These are phyloP conservation scores for Rutstroemia sp. DNA, from an alignment of 2,329 filamentous ascomycete genomes.

Conservation along the genomic window DNA sequence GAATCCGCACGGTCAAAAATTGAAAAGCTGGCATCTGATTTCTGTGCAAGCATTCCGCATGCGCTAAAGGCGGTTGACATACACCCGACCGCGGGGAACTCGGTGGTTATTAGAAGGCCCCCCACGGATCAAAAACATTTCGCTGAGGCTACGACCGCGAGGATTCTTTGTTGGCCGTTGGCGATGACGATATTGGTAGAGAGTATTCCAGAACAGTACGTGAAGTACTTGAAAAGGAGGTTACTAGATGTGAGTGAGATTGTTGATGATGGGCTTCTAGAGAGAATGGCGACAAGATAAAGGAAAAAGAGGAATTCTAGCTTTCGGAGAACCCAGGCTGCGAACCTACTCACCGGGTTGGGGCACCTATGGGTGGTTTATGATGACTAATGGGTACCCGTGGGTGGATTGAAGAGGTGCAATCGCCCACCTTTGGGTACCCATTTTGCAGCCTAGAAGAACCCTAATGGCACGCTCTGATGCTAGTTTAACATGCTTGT, in stretches of 20 bases:
- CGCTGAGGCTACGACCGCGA: conserved; percentile 5
- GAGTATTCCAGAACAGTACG: conserved; percentile 1
- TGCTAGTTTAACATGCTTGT: too few species aligned
- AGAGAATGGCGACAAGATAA: conserved; percentile 21
- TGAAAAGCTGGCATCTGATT: conserved; percentile 3
- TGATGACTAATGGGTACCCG: too few species aligned
- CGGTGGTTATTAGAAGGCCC: neutral
- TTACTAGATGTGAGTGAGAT: conserved; percentile 12
- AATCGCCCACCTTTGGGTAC: too few species aligned
- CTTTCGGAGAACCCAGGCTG: too few species aligned
- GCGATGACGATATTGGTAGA: conserved; percentile 6
- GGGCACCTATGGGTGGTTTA: too few species aligned
- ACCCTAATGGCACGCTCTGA: too few species aligned
- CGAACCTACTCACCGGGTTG: too few species aligned
- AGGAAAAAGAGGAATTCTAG: neutral
- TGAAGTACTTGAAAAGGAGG: conserved; percentile 5
- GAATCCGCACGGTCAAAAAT: conserved; percentile 1
- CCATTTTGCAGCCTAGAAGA: too few species aligned
- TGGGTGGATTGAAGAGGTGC: too few species aligned
- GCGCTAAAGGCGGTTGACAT: conserved; percentile 3
- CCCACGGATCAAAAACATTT: neutral
- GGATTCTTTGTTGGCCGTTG: conserved; percentile 12
- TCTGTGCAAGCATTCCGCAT: conserved; percentile 13
- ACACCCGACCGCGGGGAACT: neutral
- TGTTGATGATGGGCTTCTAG: conserved; percentile 11